Base-by-base conservation (phyloP, 2,329 filamentous ascomycete species). In the Cryphonectria naterciae region DNA sequence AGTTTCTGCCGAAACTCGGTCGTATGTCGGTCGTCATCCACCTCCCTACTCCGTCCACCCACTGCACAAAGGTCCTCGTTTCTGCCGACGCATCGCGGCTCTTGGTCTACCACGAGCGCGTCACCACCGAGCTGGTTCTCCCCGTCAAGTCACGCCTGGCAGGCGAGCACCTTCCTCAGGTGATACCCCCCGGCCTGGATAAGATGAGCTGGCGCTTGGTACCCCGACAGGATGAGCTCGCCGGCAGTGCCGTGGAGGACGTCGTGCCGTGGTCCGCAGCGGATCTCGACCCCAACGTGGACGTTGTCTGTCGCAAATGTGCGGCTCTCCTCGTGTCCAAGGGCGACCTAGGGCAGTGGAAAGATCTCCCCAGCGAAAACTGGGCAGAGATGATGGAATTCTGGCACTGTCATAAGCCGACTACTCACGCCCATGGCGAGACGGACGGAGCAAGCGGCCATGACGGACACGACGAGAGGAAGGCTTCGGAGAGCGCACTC, bases 371-470 rank as follows among this genome's bases (percentile, higher is more conserved):
- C 0, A 97, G 94, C 77, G 94, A 97, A 76, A 95, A 97, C 77
- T 99, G 96, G 96, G 97, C 96, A 0, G 96, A 99, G 82, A 97
- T 99, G 95, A 99, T 99, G 96, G 97, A 99, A 80, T 97, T 99
- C 76, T 99, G 96, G 96, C 97, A 99, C 81, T 99, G 96, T 77
- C 96, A 99, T 80, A 98, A 98, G 81, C 96, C 97, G 1, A 35
- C 49, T 1, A 52, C 5, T 35, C 62, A 46, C n/a, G 81, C 85
- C 54, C 86, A 90, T 72, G 84, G 89, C 69, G 84, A 89, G 73
- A 80, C 80, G 67, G 56, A 58, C 28, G 65, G 39, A 60, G 69
- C 39, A 15, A n/a, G 56, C 39, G 72, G 70, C 56, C 68, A 77
- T 25, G 68, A 74, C 37, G 65, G 75, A 41, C 71, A 75, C 13